Evolutionary conservation across 306 rosid genomes (phyloP).

Genomic region (Quercus variabilis): DNA sequence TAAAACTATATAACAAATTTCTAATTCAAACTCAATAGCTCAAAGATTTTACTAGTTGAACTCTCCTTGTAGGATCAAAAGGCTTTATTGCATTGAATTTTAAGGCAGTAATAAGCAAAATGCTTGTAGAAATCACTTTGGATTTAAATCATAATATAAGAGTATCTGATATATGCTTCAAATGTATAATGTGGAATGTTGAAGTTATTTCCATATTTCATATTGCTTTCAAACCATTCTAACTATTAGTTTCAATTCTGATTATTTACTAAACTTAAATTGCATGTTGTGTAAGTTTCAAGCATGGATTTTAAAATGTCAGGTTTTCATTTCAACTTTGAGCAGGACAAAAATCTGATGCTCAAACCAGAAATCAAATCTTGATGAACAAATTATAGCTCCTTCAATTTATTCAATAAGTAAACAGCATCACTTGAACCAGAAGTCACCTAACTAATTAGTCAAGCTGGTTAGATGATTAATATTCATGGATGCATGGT

Average conservation of each 20-base stretch:
- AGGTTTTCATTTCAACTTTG: background rate
- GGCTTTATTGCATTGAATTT: constrained; percentile 15
- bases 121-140: background rate
- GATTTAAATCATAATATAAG: background rate
- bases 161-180: background rate
- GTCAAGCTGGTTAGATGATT: background rate
- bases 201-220: background rate
- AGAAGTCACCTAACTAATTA: background rate
- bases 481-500: background rate
- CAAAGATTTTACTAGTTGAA: background rate
- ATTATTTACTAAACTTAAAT: background rate
- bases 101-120: constrained; percentile 4
- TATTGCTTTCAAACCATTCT: background rate
- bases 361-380: background rate
- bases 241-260: background rate
- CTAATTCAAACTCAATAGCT: constrained; percentile 5
- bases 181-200: background rate
- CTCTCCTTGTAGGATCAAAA: background rate
- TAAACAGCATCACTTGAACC: background rate
- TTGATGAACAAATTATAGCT: background rate
- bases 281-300: background rate
- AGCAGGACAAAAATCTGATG: background rate
- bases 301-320: background rate
- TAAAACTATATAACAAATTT: constrained; percentile 5
- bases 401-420: background rate